Conservation (phyloP, 768 basidiomycete genomes). For the Boletus sp. region DNA sequence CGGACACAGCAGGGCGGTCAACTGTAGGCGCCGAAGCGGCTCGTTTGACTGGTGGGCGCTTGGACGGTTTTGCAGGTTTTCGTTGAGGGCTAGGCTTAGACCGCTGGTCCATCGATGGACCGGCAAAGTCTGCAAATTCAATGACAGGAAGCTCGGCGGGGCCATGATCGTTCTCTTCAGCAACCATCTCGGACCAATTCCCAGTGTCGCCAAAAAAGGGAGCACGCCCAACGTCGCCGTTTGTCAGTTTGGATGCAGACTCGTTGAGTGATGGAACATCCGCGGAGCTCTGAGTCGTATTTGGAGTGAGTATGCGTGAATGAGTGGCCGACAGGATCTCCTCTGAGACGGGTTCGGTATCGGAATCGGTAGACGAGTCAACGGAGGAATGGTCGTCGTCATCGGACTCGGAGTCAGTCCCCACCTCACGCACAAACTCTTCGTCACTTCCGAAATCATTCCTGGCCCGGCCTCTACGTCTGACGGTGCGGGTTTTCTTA, state of each 20-base stretch:
- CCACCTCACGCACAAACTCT: slow-evolving; percentile 69
- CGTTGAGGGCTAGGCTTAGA: slow-evolving; percentile 37
- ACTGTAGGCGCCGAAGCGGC: slow-evolving; percentile 36
- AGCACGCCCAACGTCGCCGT: slow-evolving; percentile 33
- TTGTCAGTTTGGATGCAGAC: slow-evolving; percentile 25
- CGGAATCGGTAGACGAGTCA: slow-evolving; percentile 65
- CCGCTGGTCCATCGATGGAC: slow-evolving; percentile 31
- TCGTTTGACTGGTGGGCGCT: slow-evolving; percentile 36
- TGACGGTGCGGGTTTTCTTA: slow-evolving; percentile 44
- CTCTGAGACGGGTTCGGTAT: slow-evolving; percentile 68
- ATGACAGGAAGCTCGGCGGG: slow-evolving; percentile 73
- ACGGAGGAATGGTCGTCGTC: slow-evolving; percentile 59
- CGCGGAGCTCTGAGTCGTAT: slow-evolving; percentile 62
- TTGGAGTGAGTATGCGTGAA: slow-evolving; percentile 60
- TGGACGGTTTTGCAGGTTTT: slow-evolving; percentile 42
- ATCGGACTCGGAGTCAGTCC: slow-evolving; percentile 67
- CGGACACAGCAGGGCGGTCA: slow-evolving; percentile 20
- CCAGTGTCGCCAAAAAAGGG: slow-evolving; percentile 56
- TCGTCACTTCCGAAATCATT: slow-evolving; percentile 70
- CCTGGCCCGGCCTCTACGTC: slow-evolving; percentile 63
- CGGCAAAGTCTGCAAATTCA: slow-evolving; percentile 65
- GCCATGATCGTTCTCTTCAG: slow-evolving; percentile 64
- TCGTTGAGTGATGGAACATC: slow-evolving; percentile 31
- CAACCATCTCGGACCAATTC: slow-evolving; percentile 86
- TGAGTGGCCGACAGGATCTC: slow-evolving; percentile 52